Percentiles rank a stretch among this genome's conserved stretches.
Evolutionary conservation across 2,329 filamentous ascomycete genomes (phyloP).

Genomic region (Penicillium janthinellum): DNA sequence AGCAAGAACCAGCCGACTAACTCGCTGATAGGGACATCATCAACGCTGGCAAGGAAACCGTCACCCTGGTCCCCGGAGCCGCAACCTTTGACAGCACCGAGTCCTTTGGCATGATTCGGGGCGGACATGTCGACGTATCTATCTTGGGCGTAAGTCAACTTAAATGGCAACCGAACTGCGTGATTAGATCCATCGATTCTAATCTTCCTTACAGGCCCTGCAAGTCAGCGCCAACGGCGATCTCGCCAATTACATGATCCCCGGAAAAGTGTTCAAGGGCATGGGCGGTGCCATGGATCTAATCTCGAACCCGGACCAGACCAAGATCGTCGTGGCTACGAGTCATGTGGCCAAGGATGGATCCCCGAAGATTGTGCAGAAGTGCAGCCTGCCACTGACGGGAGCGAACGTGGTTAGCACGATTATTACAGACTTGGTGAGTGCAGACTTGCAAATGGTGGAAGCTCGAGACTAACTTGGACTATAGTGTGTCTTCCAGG

Average conservation of each 20-base stretch:
- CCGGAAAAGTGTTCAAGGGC: conserved; percentile 81
- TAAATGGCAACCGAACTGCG: neutral
- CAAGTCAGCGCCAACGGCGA: conserved; percentile 79
- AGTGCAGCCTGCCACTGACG: conserved; percentile 66
- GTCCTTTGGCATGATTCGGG: conserved; percentile 85
- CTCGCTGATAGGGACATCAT: conserved; percentile 63
- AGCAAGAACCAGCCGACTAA: neutral
- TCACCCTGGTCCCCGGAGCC: conserved; percentile 75
- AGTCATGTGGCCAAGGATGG: conserved; percentile 72
- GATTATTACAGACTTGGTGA: conserved; percentile 72
- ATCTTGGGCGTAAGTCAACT: conserved; percentile 65
- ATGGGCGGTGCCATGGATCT: conserved; percentile 81
- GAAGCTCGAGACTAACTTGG: neutral
- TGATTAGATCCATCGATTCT: neutral
- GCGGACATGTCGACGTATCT: conserved; percentile 79
- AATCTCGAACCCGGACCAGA: conserved; percentile 69
- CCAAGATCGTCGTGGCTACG: conserved; percentile 72
- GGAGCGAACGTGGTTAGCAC: conserved; percentile 69
- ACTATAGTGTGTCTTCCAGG: conserved; percentile 69
- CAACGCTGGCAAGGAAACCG: conserved; percentile 86
- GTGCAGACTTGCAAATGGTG: conserved; percentile 47
- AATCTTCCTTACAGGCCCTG: conserved; percentile 53
- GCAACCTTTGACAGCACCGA: conserved; percentile 78
- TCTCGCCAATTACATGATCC: conserved; percentile 87
- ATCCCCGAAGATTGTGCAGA: conserved; percentile 65